Base-by-base conservation (phyloP, 495 filamentous ascomycete genomes). In the Friedmanniomyces simplex region DNA sequence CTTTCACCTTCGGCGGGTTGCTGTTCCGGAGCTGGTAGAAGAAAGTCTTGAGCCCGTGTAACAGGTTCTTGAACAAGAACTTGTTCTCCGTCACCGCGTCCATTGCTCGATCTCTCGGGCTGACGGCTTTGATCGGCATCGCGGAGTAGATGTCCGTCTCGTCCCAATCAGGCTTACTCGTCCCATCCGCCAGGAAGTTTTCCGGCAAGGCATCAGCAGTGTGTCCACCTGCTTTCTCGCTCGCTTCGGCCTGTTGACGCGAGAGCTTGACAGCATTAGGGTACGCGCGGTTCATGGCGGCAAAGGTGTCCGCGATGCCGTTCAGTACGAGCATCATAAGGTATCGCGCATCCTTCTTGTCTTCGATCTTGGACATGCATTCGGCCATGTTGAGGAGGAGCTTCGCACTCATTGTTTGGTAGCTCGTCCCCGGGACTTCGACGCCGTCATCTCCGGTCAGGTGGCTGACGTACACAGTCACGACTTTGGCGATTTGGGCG, bases 331-430 rank as follows among this genome's bases (percentile, higher is more conserved):
- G 93, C 58, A 99, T 88, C 56, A 99, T 72, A 70, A 95, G 96
- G 68, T 96, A 90, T 16, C 94, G 84, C 28, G 91, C 93, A 68
- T 97, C 91, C 24, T 83, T 81, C 70, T 96, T 97, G 64, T 96
- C 84, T 16, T 83, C 84, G 53, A 99, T 76, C 67, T 86, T 88
- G 0, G 91, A 89, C 62, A 99, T 99, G 69, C 86, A 91, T 65
- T 97, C 94, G 0, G 93, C 93, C 87, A 99, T 88, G 69, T 99
- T 99, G 51, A 99, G 72, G 2, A 99, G 74, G 2, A 99, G 75
- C 68, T 97, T 99, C 2, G 94, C 94, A 65, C 93, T 97, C 94
- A 99, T 99, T 0, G 94, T 99, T 69, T 99, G 94, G 68, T 97
- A 99, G 69, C 93, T 97, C 4, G 94, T 97, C 14, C 94, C 94